These are phyloP conservation scores for Botrytis squamosa DNA, from an alignment of 2,329 filamentous ascomycete genomes.

Conservation along the genomic window DNA sequence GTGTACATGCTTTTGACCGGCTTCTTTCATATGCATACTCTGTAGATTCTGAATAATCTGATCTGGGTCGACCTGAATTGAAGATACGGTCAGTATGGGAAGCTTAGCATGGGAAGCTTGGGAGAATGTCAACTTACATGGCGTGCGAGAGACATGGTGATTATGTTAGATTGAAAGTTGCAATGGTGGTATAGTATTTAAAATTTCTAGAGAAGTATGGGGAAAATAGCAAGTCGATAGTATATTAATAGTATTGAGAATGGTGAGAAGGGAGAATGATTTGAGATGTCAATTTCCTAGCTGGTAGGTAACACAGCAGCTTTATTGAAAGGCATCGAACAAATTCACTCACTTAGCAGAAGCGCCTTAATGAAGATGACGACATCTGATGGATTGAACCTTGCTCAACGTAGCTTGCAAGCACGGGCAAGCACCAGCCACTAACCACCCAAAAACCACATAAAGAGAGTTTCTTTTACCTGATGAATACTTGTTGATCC, in stretches of 20 bases:
- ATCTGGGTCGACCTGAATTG: slow-evolving; percentile 52
- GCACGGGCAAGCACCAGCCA: neutral
- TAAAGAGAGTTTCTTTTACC: slow-evolving; percentile 6
- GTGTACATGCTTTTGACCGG: slow-evolving; percentile 40
- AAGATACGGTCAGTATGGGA: neutral
- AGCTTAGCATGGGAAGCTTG: neutral
- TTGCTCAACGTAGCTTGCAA: neutral
- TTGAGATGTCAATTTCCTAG: neutral
- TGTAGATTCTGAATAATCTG: slow-evolving; percentile 55
- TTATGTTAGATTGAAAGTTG: neutral
- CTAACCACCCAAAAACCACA: neutral
- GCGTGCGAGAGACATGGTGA: slow-evolving; percentile 50
- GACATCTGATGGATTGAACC: neutral
- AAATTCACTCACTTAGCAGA: neutral
- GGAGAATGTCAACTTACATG: slow-evolving; percentile 41
- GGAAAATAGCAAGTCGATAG: neutral
- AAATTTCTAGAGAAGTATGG: neutral
- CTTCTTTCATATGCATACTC: slow-evolving; percentile 44
- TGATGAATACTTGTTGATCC: neutral
- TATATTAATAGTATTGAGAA: neutral
- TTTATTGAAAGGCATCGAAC: neutral
- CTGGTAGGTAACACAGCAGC: neutral
- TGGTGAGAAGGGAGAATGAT: neutral
- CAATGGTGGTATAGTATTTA: neutral
- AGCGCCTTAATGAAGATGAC: neutral